A percentile compares a stretch with the other conserved stretches of the same genome.
phyloP scores from a whole-genome alignment of 108 stramenopile species.

The Aurantiochytrium sp. region DNA sequence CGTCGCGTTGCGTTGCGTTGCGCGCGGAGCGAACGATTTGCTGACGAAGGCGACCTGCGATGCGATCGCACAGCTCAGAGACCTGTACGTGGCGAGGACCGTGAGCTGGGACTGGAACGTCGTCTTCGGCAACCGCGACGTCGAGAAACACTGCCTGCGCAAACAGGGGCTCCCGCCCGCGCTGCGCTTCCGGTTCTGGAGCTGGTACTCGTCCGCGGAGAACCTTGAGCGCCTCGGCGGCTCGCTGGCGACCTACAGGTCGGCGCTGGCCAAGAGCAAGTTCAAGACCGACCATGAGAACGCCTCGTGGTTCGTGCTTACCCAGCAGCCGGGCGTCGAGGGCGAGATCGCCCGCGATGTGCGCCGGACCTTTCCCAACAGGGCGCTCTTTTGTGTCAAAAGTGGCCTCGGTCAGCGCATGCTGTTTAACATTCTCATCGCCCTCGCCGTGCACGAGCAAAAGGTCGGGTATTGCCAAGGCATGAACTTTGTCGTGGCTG shows the following conservation, averaged over 20 bases:
- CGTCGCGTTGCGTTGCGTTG: not conserved
- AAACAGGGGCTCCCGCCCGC: not conserved
- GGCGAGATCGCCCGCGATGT: slow-evolving; percentile 74
- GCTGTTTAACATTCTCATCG: slow-evolving; percentile 5
- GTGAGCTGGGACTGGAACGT: slow-evolving; percentile 22
- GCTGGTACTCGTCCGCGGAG: not conserved
- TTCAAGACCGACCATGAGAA: not conserved
- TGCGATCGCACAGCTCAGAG: not conserved
- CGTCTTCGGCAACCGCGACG: not conserved
- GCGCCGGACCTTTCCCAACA: slow-evolving; percentile 79
- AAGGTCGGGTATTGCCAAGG: slow-evolving; percentile 93
- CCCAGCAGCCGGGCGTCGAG: slow-evolving; percentile 15
- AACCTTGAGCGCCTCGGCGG: not conserved
- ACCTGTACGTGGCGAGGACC: not conserved
- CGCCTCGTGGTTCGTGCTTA: not conserved
- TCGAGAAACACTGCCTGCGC: slow-evolving; percentile 10
- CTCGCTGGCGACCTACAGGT: not conserved
- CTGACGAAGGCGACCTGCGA: no score
- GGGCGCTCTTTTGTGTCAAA: slow-evolving; percentile 67
- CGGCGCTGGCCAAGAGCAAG: slow-evolving; percentile 7
- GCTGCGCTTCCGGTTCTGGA: not conserved
- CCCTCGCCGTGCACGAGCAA: slow-evolving; percentile 60
- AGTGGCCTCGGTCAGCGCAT: slow-evolving; percentile 18
- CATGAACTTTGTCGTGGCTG: slow-evolving; percentile 86
- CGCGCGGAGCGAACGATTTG: no score